Percentiles rank a stretch among this genome's conserved stretches.
Evolutionary conservation across 208 protist genomes (phyloP).

Genomic region (Leptomonas seymouri): DNA sequence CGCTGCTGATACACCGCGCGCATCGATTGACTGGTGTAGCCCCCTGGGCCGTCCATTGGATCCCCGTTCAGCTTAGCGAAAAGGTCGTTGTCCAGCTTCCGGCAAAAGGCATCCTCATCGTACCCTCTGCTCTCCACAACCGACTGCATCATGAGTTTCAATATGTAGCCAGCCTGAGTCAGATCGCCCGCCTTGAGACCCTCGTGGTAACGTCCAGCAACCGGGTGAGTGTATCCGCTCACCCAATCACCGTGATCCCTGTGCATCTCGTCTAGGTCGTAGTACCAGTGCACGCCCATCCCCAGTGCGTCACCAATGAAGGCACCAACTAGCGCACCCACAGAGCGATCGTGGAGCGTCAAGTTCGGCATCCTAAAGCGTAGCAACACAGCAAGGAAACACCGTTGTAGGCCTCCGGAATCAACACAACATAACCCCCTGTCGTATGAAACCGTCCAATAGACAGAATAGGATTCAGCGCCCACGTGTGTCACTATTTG

Average conservation of each 20-base stretch:
- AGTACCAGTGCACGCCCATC: conserved; percentile 52
- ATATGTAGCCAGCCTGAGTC: conserved; percentile 36
- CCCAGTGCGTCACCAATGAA: conserved; percentile 41
- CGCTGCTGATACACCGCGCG: conserved; percentile 29
- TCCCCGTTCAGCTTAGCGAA: conserved; percentile 30
- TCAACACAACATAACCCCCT: too few species aligned
- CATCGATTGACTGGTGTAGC: conserved; percentile 47
- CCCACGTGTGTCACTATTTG: too few species aligned
- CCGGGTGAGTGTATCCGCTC: conserved; percentile 31
- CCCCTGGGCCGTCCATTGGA: conserved; percentile 29
- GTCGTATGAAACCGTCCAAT: too few species aligned
- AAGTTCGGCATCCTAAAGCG: background rate
- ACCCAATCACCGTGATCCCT: conserved; percentile 31
- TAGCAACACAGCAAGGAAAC: background rate
- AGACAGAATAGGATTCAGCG: too few species aligned
- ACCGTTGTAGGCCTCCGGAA: too few species aligned
- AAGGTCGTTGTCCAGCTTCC: conserved; percentile 32
- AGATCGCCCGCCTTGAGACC: conserved; percentile 36
- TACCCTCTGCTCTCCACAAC: conserved; percentile 30
- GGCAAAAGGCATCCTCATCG: conserved; percentile 23
- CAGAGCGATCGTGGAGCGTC: conserved; percentile 20
- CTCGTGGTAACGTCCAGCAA: conserved; percentile 40
- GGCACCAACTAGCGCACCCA: conserved; percentile 36
- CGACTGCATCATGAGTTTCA: conserved; percentile 38
- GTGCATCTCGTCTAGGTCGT: conserved; percentile 43